phyloP scores from a whole-genome alignment of 202 grass and related monocot species.

The Zizania palustris region DNA sequence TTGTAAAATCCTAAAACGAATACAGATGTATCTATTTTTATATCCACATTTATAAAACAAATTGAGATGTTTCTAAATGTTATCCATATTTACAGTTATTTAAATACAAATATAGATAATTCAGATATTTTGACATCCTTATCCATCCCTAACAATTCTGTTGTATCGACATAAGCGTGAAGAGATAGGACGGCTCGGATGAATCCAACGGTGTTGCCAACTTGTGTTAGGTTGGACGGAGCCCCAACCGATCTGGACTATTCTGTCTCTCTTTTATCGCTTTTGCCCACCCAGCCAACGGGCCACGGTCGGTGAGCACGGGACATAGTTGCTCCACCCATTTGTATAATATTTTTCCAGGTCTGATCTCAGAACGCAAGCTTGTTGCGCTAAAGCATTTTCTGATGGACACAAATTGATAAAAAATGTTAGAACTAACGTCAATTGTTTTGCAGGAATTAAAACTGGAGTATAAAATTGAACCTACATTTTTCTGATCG shows the following conservation, averaged over 20 bases:
- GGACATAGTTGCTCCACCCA: too few relatives aligned
- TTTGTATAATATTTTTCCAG: slow-evolving; percentile 57
- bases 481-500: slow-evolving; percentile 94
- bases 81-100: too few relatives aligned
- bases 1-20: too few relatives aligned
- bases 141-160: too few relatives aligned
- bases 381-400: slow-evolving; percentile 89
- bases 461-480: neutral
- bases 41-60: too few relatives aligned
- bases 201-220: neutral
- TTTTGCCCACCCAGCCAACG: neutral
- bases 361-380: slow-evolving; percentile 78
- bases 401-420: slow-evolving; percentile 53
- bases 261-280: neutral
- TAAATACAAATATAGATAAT: too few relatives aligned
- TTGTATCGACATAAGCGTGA: too few relatives aligned
- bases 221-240: neutral
- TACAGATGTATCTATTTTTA: too few relatives aligned
- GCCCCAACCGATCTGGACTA: neutral
- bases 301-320: too few relatives aligned
- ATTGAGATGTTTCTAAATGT: too few relatives aligned
- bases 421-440: slow-evolving; percentile 37
- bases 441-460: neutral
- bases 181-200: neutral
- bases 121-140: too few relatives aligned